phyloP scores from a whole-genome alignment of 2,329 filamentous ascomycete genomes.

The Claviceps cyperi region DNA sequence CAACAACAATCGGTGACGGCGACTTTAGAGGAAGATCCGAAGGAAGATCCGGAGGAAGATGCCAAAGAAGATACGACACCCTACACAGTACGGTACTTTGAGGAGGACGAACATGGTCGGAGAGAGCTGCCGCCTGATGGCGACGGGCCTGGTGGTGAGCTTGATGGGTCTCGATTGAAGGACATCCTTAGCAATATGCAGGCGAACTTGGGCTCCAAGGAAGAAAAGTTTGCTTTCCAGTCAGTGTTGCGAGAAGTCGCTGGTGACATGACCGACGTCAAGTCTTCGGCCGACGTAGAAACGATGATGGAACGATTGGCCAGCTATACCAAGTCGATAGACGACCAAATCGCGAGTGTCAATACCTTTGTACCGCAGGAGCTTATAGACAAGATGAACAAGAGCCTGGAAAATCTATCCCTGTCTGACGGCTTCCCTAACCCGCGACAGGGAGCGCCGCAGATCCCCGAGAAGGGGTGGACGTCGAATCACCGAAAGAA shows the following conservation, averaged over 20 bases:
- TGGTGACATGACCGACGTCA: constrained; percentile 16
- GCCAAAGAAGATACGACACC: constrained; percentile 8
- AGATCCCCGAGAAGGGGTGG: constrained; percentile 23
- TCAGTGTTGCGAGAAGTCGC: constrained; percentile 21
- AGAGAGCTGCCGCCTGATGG: constrained; percentile 22
- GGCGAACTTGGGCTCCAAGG: constrained; percentile 19
- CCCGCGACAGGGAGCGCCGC: constrained; percentile 14
- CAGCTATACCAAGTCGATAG: constrained; percentile 21
- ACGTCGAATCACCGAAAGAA: constrained; percentile 24
- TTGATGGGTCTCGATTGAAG: constrained; percentile 22
- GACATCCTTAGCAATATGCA: constrained; percentile 24
- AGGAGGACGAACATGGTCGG: constrained; percentile 26
- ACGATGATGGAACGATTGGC: constrained; percentile 20
- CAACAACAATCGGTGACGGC: constrained; percentile 7
- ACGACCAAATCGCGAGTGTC: constrained; percentile 19
- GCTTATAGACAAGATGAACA: constrained; percentile 18
- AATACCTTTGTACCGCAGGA: constrained; percentile 17
- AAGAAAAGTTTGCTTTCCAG: constrained; percentile 20
- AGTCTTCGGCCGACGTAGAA: constrained; percentile 20
- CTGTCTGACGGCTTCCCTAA: constrained; percentile 11
- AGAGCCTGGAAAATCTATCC: constrained; percentile 14
- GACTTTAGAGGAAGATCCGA: neutral
- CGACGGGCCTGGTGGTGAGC: constrained; percentile 23
- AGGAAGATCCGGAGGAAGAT: constrained; percentile 7
- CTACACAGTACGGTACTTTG: constrained; percentile 31